Conservation (phyloP, 2,329 filamentous ascomycete genomes). For the Paecilomyces formosus region DNA sequence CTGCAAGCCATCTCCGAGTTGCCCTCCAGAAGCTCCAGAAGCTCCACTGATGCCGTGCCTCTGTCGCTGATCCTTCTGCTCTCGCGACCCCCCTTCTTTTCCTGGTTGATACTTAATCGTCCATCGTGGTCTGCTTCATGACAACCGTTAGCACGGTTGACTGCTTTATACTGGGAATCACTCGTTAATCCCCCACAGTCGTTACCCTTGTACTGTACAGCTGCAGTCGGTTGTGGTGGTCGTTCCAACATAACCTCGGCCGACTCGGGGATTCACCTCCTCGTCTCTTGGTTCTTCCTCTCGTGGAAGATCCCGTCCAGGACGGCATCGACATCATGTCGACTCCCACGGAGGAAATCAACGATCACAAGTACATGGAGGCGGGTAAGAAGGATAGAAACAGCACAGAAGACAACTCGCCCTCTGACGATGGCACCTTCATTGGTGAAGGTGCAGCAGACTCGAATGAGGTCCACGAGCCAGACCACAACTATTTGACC, state of each 20-base stretch:
- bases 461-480: neutral
- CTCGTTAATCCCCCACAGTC: neutral
- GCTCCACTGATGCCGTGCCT: neutral
- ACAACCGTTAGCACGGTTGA: neutral
- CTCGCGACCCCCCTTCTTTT: neutral
- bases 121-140: neutral
- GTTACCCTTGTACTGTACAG: neutral
- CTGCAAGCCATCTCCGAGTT: neutral
- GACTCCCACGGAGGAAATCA: conserved; percentile 23
- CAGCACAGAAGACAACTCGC: conserved; percentile 16
- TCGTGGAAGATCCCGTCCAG: conserved; percentile 2
- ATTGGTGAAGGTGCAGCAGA: conserved; percentile 14
- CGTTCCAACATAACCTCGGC: neutral
- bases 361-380: conserved; percentile 16
- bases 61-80: neutral
- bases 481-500: conserved; percentile 9
- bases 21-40: neutral
- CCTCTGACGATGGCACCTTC: conserved; percentile 25
- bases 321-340: conserved; percentile 25
- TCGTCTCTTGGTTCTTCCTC: neutral
- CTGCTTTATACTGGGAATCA: neutral
- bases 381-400: conserved; percentile 16
- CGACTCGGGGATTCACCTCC: neutral
- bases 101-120: neutral
- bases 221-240: neutral